Base-by-base conservation (phyloP, 2,329 filamentous ascomycete species). In the Teratosphaeria nubilosa region DNA sequence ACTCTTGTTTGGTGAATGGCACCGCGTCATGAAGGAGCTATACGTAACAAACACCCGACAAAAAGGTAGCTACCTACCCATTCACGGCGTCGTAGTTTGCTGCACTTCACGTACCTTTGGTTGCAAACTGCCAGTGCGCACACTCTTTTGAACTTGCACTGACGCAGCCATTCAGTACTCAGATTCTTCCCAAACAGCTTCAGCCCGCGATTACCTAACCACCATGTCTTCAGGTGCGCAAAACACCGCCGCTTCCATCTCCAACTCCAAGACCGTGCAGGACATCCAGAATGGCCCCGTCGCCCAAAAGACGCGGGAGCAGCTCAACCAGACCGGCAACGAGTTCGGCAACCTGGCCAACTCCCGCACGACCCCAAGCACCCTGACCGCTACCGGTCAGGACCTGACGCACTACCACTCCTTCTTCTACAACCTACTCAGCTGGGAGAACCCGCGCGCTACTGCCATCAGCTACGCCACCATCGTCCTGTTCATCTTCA, bases 331-430 rank as follows among this genome's bases (percentile, higher is more conserved):
- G 69, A 83, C 83, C 53, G 74, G 75, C 65, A 75, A 77, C 62
- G 82, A 85, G 72, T 80, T 85, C 69, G 77, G 76, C 64, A 81
- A 82, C 63, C 75, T 86, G 60, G 81, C 80, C 62, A 76, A 77
- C 67, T 73, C 80, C 58, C 78, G 79, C 61, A 75, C 76, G 53
- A 77, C 76, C 27, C 81, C 82, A 24, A 75, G 79, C 51, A 75
- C 78, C 65, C 78, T 78, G 62, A 78, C 82, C 60, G 78, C 78
- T 56, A 84, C 80, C 64, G 82, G 82, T 63, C 83, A 86, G 70
- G 78, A 81, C 62, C 74, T 86, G 71, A 86, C 83, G 57, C 82
- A 84, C 73, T 86, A 86, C 73, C 84, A 86, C 72, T 85, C 82
- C 65, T 76, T 85, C 74, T 80, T 86, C 74, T 86, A 86, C 73